Conservation (phyloP, 805 yeast species). For the Deakozyma indianensis region DNA sequence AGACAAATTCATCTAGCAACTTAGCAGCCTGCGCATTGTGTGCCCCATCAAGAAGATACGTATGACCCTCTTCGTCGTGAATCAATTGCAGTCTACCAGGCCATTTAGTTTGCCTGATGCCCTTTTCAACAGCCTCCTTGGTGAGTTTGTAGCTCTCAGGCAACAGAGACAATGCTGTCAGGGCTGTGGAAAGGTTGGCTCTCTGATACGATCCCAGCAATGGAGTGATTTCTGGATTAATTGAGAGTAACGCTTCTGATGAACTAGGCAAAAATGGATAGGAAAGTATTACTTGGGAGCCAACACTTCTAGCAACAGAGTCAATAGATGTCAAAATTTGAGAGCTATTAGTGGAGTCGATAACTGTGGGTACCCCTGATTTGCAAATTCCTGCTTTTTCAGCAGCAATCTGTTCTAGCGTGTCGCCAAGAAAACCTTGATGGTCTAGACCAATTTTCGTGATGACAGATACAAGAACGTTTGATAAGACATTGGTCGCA, state of each 20-base stretch:
- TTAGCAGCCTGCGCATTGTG: conserved; percentile 78
- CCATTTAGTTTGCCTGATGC: conserved; percentile 52
- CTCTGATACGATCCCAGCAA: conserved; percentile 61
- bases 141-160: conserved; percentile 20
- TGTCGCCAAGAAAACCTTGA: conserved; percentile 56
- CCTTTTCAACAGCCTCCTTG: conserved; percentile 27
- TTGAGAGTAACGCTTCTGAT: conserved; percentile 4
- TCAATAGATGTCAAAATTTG: conserved; percentile 36
- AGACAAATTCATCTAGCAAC: conserved; percentile 47
- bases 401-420: conserved; percentile 48
- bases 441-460: conserved; percentile 84
- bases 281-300: conserved; percentile 18
- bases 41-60: conserved; percentile 72
- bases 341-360: conserved; percentile 51
- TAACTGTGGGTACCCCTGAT: conserved; percentile 41
- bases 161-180: conserved; percentile 34
- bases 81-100: conserved; percentile 70
- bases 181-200: conserved; percentile 54
- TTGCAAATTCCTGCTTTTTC: conserved; percentile 86
- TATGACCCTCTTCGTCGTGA: conserved; percentile 15
- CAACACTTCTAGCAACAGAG: conserved; percentile 21
- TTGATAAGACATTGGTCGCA: conserved; percentile 60
- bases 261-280: conserved; percentile 3
- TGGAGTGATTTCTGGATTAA: conserved; percentile 26
- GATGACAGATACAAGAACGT: conserved; percentile 54